Evolutionary conservation across 495 filamentous ascomycete genomes (phyloP).

Genomic region (Penicilliopsis zonata): DNA sequence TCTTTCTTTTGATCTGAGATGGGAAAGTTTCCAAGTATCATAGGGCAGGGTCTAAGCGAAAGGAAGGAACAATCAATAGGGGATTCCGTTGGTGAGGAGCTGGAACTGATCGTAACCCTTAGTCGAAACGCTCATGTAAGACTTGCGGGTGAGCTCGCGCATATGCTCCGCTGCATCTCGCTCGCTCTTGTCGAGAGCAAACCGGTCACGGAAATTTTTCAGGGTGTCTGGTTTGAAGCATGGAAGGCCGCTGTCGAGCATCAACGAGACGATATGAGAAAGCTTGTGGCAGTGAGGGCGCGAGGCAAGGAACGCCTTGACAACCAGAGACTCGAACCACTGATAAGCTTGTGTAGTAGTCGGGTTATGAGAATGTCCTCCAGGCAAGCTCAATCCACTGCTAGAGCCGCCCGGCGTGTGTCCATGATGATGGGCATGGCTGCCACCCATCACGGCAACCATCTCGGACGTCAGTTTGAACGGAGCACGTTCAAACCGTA

Average conservation of each 20-base stretch:
- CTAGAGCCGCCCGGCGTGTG: constrained; percentile 15
- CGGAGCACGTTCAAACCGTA: constrained; percentile 92
- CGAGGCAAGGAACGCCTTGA: constrained; percentile 92
- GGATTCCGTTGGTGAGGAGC: constrained; percentile 93
- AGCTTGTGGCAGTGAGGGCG: constrained; percentile 78
- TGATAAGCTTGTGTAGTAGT: constrained; percentile 77
- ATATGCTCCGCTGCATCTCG: constrained; percentile 93
- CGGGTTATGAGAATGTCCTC: constrained; percentile 26
- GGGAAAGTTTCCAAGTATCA: too few relatives aligned
- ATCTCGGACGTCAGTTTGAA: constrained; percentile 98
- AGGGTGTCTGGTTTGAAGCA: constrained; percentile 98
- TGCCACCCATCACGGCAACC: constrained; percentile 95
- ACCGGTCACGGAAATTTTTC: constrained; percentile 81
- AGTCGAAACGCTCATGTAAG: constrained; percentile 76
- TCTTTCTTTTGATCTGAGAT: too few relatives aligned
- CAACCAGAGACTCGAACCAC: constrained; percentile 91
- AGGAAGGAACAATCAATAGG: constrained; percentile 61
- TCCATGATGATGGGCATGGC: constrained; percentile 29
- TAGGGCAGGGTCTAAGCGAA: too few relatives aligned
- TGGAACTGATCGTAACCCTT: constrained; percentile 96
- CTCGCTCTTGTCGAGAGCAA: constrained; percentile 87
- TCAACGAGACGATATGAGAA: constrained; percentile 76
- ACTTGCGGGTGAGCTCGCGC: constrained; percentile 75
- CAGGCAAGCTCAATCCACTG: constrained; percentile 16
- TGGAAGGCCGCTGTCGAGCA: constrained; percentile 92